Percentiles rank a stretch among this genome's conserved stretches.
Evolutionary conservation across 1,284 basidiomycete species (phyloP).

Genomic region (Melampsora allii-populina): DNA sequence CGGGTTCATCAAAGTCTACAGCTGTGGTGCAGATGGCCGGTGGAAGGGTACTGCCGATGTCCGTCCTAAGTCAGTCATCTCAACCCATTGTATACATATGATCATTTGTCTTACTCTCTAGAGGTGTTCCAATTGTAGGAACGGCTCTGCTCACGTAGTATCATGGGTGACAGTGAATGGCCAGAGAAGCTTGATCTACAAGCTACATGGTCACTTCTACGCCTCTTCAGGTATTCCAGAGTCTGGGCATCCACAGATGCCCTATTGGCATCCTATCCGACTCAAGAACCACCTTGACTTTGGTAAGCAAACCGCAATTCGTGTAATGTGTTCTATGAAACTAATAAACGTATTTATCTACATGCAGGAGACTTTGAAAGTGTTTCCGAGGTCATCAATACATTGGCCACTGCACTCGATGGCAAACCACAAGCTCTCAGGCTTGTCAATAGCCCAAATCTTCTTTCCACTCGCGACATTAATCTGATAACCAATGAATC

Average conservation of each 20-base stretch:
- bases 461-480: not conserved
- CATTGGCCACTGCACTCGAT: conserved; percentile 21
- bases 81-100: not conserved
- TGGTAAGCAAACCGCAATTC: too few species aligned
- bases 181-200: not conserved
- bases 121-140: not conserved
- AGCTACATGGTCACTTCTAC: too few species aligned
- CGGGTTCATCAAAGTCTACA: conserved; percentile 11
- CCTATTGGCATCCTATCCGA: too few species aligned
- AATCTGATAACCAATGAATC: conserved; percentile 1
- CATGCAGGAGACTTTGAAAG: too few species aligned
- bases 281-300: too few species aligned
- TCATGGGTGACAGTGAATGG: conserved; percentile 14
- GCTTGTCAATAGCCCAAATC: not conserved
- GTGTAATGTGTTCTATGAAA: too few species aligned
- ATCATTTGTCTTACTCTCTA: not conserved
- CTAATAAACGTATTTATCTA: too few species aligned
- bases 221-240: too few species aligned
- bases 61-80: conserved; percentile 16
- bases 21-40: conserved; percentile 22
- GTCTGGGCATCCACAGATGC: too few species aligned
- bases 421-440: conserved; percentile 5
- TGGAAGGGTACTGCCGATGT: conserved; percentile 14
- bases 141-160: conserved; percentile 25
- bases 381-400: not conserved